phyloP scores from a whole-genome alignment of 2,329 filamentous ascomycete genomes.

The Epichloe elymi region DNA sequence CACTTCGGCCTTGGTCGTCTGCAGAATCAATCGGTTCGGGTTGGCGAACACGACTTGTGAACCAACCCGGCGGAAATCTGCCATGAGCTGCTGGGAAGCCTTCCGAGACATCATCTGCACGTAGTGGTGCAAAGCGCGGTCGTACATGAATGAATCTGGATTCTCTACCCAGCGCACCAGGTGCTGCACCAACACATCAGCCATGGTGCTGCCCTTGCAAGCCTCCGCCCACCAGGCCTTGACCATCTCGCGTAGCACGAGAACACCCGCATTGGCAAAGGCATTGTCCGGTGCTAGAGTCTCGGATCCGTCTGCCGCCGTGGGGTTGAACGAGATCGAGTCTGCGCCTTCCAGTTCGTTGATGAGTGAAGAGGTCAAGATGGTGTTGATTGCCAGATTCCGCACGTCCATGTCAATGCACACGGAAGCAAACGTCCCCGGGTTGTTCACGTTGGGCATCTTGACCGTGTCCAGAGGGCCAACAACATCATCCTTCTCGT shows the following conservation, averaged over 20 bases:
- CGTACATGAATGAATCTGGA: constrained; percentile 87
- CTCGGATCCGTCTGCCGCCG: constrained; percentile 26
- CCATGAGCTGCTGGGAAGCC: constrained; percentile 92
- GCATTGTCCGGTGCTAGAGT: constrained; percentile 73
- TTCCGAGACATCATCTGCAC: constrained; percentile 98
- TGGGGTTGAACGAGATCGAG: constrained; percentile 64
- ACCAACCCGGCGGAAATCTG: constrained; percentile 86
- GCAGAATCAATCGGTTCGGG: constrained; percentile 75
- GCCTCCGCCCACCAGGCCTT: constrained; percentile 97
- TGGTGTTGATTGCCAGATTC: constrained; percentile 94
- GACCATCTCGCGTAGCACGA: constrained; percentile 93
- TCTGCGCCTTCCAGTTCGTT: constrained; percentile 91
- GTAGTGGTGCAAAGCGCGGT: constrained; percentile 87
- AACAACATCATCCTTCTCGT: constrained; percentile 82
- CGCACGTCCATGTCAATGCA: constrained; percentile 91
- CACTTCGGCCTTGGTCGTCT: constrained; percentile 93
- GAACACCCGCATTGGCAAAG: constrained; percentile 82
- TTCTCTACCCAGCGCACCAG: constrained; percentile 95
- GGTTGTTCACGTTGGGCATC: constrained; percentile 88
- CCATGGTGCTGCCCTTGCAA: constrained; percentile 81
- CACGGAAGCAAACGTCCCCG: constrained; percentile 87
- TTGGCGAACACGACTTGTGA: constrained; percentile 94
- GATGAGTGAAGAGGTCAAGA: constrained; percentile 89
- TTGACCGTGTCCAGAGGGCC: constrained; percentile 73
- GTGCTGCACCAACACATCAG: constrained; percentile 94